Evolutionary conservation across 2,329 filamentous ascomycete genomes (phyloP).

Genomic region (Paraphoma chrysanthemicola): DNA sequence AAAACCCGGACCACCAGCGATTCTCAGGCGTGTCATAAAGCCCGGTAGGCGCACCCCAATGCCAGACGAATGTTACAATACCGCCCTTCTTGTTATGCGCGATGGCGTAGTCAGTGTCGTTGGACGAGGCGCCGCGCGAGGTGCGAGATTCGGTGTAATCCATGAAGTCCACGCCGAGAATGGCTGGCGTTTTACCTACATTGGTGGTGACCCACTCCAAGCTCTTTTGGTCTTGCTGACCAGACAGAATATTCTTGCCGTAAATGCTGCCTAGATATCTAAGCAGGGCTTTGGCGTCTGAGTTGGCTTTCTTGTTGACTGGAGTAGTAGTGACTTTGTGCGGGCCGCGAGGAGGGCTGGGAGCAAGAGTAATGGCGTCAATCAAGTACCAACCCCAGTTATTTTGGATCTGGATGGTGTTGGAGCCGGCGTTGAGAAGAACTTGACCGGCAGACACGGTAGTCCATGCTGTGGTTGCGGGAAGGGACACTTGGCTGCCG

Average conservation of each 20-base stretch:
- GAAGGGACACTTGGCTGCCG: slow-evolving; percentile 51
- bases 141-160: slow-evolving; percentile 58
- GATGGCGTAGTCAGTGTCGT: slow-evolving; percentile 57
- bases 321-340: slow-evolving; percentile 51
- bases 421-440: slow-evolving; percentile 52
- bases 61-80: slow-evolving; percentile 58
- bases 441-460: slow-evolving; percentile 54
- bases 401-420: slow-evolving; percentile 55
- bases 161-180: slow-evolving; percentile 57
- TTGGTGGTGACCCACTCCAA: slow-evolving; percentile 54
- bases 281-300: slow-evolving; percentile 50
- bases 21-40: slow-evolving; percentile 56
- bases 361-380: slow-evolving; percentile 52
- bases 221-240: slow-evolving; percentile 56
- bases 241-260: slow-evolving; percentile 57
- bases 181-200: slow-evolving; percentile 57
- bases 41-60: slow-evolving; percentile 57
- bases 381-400: slow-evolving; percentile 60
- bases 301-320: slow-evolving; percentile 49
- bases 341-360: slow-evolving; percentile 45
- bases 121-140: slow-evolving; percentile 50
- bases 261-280: slow-evolving; percentile 54
- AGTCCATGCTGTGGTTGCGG: slow-evolving; percentile 49
- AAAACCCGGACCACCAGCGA: slow-evolving; percentile 60
- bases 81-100: slow-evolving; percentile 53